A percentile compares a stretch with the other conserved stretches of the same genome.
Conservation (phyloP, 2,329 filamentous ascomycete genomes). For the Ascochyta pisi region DNA sequence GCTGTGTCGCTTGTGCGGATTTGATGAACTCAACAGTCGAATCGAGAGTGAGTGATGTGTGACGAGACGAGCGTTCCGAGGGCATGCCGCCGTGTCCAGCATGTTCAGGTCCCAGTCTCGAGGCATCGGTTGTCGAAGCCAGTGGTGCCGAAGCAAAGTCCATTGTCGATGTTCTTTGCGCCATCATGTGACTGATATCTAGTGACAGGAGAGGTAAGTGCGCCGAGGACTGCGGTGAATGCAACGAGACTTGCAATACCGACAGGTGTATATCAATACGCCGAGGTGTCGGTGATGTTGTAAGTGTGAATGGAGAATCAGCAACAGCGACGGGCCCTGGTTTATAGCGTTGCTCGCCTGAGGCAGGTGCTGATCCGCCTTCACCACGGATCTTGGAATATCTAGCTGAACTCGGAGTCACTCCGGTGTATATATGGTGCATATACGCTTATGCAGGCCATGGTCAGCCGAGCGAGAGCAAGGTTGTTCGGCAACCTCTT, state of each 20-base stretch:
- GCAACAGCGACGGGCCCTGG: neutral
- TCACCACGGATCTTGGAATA: neutral
- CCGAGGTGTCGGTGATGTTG: constrained; percentile 1
- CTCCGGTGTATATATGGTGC: neutral
- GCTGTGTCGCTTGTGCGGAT: neutral
- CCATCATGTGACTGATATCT: neutral
- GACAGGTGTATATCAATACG: neutral
- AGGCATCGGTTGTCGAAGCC: neutral
- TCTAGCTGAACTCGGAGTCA: constrained; percentile 3
- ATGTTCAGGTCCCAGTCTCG: neutral
- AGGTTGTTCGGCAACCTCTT: neutral
- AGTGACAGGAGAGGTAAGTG: neutral
- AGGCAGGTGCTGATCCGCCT: constrained; percentile 10
- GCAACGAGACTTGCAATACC: neutral
- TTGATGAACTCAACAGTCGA: constrained; percentile 5
- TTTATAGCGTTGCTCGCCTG: constrained; percentile 3
- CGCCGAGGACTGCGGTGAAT: neutral
- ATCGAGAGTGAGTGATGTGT: constrained; percentile 15
- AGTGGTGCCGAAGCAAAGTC: constrained; percentile 1
- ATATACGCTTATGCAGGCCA: constrained; percentile 15
- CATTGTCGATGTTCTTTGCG: neutral
- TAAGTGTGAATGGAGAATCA: neutral
- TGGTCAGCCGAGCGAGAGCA: neutral
- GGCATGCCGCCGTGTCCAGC: neutral
- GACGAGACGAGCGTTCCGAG: constrained; percentile 9